Conservation (phyloP, 805 yeast species). For the Sporopachydermia quercuum region DNA sequence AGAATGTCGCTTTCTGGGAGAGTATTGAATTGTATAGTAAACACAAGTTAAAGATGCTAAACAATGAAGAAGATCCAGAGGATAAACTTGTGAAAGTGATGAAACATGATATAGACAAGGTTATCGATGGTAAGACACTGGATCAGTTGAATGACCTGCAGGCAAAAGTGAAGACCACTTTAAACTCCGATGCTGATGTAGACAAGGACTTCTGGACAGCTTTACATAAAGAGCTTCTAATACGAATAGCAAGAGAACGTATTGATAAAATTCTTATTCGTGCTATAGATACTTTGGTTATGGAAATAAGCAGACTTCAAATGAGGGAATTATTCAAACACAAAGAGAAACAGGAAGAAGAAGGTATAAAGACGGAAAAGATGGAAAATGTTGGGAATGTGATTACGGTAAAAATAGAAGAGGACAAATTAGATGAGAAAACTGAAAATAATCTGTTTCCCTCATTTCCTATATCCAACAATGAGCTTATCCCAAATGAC, state of each 20-base stretch:
- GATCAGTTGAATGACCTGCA: constrained; percentile 14
- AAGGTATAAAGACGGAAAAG: constrained; percentile 2
- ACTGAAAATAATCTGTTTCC: neutral
- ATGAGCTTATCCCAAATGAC: no score
- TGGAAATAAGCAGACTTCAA: constrained; percentile 5
- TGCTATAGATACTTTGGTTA: constrained; percentile 5
- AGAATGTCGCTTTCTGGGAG: constrained; percentile 16
- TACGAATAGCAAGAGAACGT: constrained; percentile 10
- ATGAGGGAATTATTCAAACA: constrained; percentile 2
- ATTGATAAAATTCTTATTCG: constrained; percentile 6
- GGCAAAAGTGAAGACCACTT: constrained; percentile 8
- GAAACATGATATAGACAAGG: constrained; percentile 14
- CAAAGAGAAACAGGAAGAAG: constrained; percentile 4
- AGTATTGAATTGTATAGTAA: constrained; percentile 6
- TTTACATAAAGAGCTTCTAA: constrained; percentile 11
- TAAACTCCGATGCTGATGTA: constrained; percentile 8
- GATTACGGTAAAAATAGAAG: neutral
- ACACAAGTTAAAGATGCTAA: constrained; percentile 2
- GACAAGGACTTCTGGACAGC: constrained; percentile 18
- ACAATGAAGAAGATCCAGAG: constrained; percentile 1
- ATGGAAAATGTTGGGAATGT: neutral
- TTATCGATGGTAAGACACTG: constrained; percentile 13
- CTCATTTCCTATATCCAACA: neutral
- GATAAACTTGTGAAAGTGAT: constrained; percentile 9
- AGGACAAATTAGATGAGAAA: neutral